Conservation (phyloP, 2,329 filamentous ascomycete genomes). For the Aureobasidium musti region DNA sequence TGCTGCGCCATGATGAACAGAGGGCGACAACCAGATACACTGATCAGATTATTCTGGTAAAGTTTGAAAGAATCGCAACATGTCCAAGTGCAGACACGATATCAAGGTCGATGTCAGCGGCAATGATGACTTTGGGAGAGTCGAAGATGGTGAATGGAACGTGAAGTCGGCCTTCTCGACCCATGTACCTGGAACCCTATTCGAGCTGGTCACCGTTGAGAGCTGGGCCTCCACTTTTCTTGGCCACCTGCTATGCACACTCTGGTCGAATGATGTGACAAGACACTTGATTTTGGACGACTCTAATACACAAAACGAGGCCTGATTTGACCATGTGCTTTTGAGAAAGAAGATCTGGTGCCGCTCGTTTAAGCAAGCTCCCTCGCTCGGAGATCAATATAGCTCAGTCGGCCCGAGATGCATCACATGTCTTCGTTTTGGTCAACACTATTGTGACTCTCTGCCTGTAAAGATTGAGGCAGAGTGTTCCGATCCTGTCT, state of each 20-base stretch:
- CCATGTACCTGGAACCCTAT: constrained; percentile 13
- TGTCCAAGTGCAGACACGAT: background rate
- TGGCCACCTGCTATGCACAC: background rate
- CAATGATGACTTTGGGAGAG: constrained; percentile 7
- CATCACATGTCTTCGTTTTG: background rate
- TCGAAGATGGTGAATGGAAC: constrained; percentile 3
- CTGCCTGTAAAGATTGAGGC: background rate
- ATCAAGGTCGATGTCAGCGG: background rate
- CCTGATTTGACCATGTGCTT: background rate
- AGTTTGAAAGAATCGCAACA: background rate
- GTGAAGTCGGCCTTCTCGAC: background rate
- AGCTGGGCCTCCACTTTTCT: background rate
- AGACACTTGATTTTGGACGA: background rate
- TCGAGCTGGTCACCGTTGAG: constrained; percentile 12
- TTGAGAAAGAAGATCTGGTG: background rate
- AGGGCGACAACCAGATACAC: background rate
- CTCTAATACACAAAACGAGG: background rate
- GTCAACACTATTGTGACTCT: background rate
- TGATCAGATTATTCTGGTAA: background rate
- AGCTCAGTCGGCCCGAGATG: constrained; percentile 5
- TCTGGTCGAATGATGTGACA: background rate
- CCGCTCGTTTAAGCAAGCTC: background rate
- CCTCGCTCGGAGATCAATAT: background rate
- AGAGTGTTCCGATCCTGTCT: rapidly evolving
- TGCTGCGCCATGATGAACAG: constrained; percentile 11